phyloP scores from a whole-genome alignment of 768 basidiomycete genomes.

The Sporobolomyces phaffii region DNA sequence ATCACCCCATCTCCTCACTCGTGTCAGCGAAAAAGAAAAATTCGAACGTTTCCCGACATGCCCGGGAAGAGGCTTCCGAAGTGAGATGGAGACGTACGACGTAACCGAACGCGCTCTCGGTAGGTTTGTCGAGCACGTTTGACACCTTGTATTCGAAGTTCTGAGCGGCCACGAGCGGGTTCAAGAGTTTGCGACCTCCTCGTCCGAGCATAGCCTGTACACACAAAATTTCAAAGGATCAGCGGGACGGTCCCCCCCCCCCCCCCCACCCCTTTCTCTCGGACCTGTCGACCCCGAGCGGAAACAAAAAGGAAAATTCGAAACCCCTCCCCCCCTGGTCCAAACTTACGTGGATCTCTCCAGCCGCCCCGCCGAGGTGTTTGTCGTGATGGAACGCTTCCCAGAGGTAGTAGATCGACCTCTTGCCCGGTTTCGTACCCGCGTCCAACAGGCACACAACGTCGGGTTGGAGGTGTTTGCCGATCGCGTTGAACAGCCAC shows the following conservation, averaged over 20 bases:
- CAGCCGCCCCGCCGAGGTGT: slow-evolving; percentile 39
- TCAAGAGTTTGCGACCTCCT: slow-evolving; percentile 81
- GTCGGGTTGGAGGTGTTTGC: slow-evolving; percentile 60
- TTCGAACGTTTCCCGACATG: background rate
- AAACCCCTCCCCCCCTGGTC: no score
- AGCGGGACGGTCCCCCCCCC: no score
- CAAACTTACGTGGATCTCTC: slow-evolving; percentile 44
- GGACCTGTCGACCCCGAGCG: no score
- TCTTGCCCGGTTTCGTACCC: slow-evolving; percentile 93
- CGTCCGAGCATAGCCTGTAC: slow-evolving; percentile 79
- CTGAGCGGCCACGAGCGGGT: slow-evolving; percentile 87
- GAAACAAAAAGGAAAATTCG: no score
- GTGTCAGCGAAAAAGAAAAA: no score
- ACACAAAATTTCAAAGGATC: no score
- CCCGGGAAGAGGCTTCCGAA: no score
- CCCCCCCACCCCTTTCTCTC: no score
- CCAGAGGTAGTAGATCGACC: slow-evolving; percentile 93
- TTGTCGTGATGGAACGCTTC: slow-evolving; percentile 57
- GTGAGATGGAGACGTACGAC: slow-evolving; percentile 13
- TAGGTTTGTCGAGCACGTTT: slow-evolving; percentile 90
- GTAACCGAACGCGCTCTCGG: slow-evolving; percentile 92
- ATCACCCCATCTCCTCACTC: no score
- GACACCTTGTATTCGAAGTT: slow-evolving; percentile 85
- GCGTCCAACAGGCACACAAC: slow-evolving; percentile 88
- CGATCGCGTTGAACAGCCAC: slow-evolving; percentile 95